Evolutionary conservation across 31 red algal species (phyloP).

Genomic region (Bonnemaisonia californica): DNA sequence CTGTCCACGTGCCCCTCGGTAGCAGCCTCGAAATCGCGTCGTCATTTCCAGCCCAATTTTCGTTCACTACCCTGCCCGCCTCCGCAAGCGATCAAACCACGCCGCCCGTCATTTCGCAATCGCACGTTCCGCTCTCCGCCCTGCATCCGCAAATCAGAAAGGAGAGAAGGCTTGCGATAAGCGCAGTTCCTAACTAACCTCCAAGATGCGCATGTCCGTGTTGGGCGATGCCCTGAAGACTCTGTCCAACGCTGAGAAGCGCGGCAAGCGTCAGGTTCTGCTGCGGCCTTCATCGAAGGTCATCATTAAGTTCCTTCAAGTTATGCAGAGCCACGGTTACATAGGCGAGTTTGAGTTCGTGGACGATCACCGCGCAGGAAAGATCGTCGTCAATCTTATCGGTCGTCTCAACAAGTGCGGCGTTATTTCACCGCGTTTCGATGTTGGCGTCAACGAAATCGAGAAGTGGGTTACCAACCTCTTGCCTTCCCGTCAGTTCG

Average conservation of each 20-base stretch:
- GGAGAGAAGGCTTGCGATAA: too few relatives aligned
- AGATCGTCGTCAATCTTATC: slow-evolving; percentile 98
- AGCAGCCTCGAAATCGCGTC: too few relatives aligned
- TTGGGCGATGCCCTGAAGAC: slow-evolving; percentile 95
- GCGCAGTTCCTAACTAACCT: too few relatives aligned
- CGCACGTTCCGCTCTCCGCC: background rate
- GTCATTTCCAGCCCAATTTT: too few relatives aligned
- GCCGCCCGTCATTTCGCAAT: too few relatives aligned
- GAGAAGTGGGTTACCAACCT: slow-evolving; percentile 96
- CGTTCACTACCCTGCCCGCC: too few relatives aligned
- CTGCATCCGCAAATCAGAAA: too few relatives aligned
- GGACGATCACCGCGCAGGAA: slow-evolving; percentile 95
- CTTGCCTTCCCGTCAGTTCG: slow-evolving; percentile 96
- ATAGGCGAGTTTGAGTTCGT: slow-evolving; percentile 97
- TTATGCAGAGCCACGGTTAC: slow-evolving; percentile 98
- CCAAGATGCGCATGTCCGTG: slow-evolving; percentile 97
- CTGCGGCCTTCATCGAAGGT: slow-evolving; percentile 96
- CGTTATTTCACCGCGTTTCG: slow-evolving; percentile 97
- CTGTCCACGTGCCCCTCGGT: too few relatives aligned
- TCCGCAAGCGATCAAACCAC: too few relatives aligned
- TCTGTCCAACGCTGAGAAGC: slow-evolving; percentile 98
- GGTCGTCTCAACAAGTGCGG: slow-evolving; percentile 97
- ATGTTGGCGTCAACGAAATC: slow-evolving; percentile 82
- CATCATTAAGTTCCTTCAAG: slow-evolving; percentile 94
- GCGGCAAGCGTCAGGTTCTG: slow-evolving; percentile 97